Percentiles rank a stretch among this genome's conserved stretches.
phyloP scores from a whole-genome alignment of 352 stramenopile genomes.

The Pythium pyrilobum region DNA sequence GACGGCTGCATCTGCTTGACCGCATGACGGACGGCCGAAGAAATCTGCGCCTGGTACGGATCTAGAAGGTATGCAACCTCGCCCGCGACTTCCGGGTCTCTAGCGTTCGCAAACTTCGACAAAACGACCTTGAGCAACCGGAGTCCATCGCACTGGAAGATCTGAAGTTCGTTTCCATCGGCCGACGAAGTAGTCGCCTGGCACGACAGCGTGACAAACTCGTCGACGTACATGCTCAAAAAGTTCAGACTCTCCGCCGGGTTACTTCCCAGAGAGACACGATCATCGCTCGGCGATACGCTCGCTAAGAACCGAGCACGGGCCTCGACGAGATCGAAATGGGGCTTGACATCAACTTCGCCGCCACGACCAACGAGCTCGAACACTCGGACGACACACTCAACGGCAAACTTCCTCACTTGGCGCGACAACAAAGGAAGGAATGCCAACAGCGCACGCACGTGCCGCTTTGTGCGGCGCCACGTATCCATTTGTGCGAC shows the following conservation, averaged over 20 bases:
- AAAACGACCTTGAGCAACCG: slow-evolving; percentile 64
- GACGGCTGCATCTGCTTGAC: slow-evolving; percentile 41
- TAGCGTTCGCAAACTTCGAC: slow-evolving; percentile 42
- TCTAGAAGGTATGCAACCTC: slow-evolving; percentile 61
- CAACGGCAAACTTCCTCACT: slow-evolving; percentile 71
- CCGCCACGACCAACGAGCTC: slow-evolving; percentile 37
- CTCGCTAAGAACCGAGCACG: slow-evolving; percentile 43
- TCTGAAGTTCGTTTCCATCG: slow-evolving; percentile 66
- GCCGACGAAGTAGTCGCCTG: slow-evolving; percentile 66
- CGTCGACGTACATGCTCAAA: slow-evolving; percentile 83
- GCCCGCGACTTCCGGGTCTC: slow-evolving; percentile 62
- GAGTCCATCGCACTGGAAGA: slow-evolving; percentile 72
- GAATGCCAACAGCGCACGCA: slow-evolving; percentile 49
- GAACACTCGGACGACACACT: slow-evolving; percentile 74
- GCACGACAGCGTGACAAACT: slow-evolving; percentile 82
- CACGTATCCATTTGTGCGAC: slow-evolving; percentile 59
- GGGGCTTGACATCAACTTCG: slow-evolving; percentile 25
- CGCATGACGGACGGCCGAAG: slow-evolving; percentile 69
- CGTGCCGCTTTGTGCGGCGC: slow-evolving; percentile 61
- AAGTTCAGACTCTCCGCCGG: slow-evolving; percentile 40
- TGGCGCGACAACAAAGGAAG: slow-evolving; percentile 68
- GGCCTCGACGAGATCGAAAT: slow-evolving; percentile 67
- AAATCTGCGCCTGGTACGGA: slow-evolving; percentile 81
- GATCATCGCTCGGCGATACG: no score
- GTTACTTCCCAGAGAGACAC: no score